Percentiles rank a stretch among this genome's conserved stretches.
Conservation (phyloP, 345 rosid species). For the Gossypium mustelinum region DNA sequence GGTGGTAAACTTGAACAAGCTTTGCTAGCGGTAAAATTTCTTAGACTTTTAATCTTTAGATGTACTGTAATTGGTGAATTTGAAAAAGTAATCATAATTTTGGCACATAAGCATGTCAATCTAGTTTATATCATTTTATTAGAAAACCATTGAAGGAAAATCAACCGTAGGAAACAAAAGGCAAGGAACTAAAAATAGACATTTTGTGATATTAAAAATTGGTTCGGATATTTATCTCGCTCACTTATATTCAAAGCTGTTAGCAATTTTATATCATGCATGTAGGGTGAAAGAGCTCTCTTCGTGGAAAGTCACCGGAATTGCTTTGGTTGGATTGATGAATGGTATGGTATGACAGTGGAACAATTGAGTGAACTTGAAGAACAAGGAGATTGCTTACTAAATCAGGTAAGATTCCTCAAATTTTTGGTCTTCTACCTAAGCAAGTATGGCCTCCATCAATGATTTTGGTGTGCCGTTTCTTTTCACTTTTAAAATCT, state of each 20-base stretch:
- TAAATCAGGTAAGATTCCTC: conserved; percentile 40
- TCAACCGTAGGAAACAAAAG: too few relatives aligned
- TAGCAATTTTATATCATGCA: background rate
- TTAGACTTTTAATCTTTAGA: background rate
- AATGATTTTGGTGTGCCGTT: too few relatives aligned
- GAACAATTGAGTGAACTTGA: conserved; percentile 49
- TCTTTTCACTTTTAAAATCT: too few relatives aligned
- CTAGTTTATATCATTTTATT: too few relatives aligned
- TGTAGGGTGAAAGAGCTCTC: conserved; percentile 62
- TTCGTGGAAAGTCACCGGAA: conserved; percentile 49
- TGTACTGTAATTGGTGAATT: background rate
- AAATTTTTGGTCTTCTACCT: background rate
- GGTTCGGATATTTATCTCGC: background rate
- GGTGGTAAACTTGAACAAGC: conserved; percentile 71
- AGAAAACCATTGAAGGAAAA: too few relatives aligned
- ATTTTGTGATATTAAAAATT: too few relatives aligned
- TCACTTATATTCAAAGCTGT: background rate
- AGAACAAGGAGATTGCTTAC: conserved; percentile 24
- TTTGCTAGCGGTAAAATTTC: conserved; percentile 47
- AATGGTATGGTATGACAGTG: conserved; percentile 60
- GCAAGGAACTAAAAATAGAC: too few relatives aligned
- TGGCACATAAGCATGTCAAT: too few relatives aligned
- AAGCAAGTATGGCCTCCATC: background rate
- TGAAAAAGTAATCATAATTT: background rate
- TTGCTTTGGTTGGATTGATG: conserved; percentile 67